A percentile compares a stretch with the other conserved stretches of the same genome.
Evolutionary conservation across 257 asterid species (phyloP).

Genomic region (Haberlea rhodopensis): DNA sequence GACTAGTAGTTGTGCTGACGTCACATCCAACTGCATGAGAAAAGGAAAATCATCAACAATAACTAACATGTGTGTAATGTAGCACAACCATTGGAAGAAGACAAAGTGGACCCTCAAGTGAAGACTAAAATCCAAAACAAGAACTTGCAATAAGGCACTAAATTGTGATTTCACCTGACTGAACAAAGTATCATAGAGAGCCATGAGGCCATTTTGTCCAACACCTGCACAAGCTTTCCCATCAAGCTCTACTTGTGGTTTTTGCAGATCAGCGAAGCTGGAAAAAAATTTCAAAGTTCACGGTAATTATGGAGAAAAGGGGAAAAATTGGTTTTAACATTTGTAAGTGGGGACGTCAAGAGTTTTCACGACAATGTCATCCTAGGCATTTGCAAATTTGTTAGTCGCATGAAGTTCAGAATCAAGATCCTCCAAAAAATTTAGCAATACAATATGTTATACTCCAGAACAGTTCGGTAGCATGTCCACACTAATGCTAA

Average conservation of each 20-base stretch:
- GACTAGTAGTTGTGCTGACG: conserved; percentile 79
- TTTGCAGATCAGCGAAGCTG: conserved; percentile 98
- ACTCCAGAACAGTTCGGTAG: neutral
- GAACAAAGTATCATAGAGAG: conserved; percentile 88
- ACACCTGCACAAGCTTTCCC: conserved; percentile 99
- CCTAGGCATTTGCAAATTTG: conserved; percentile 4
- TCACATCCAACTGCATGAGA: conserved; percentile 64
- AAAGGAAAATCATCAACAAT: conserved; percentile 4
- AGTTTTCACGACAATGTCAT: neutral
- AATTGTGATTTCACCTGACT: conserved; percentile 64
- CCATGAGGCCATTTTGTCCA: conserved; percentile 98
- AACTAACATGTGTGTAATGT: conserved; percentile 1
- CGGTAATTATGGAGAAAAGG: neutral
- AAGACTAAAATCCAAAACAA: neutral
- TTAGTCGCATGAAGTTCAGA: neutral
- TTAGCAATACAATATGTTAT: neutral
- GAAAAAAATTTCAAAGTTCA: conserved; percentile 13
- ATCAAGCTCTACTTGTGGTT: conserved; percentile 92
- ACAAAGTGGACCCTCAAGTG: conserved; percentile 1
- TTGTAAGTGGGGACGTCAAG: neutral
- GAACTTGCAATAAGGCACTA: neutral
- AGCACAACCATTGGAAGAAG: neutral
- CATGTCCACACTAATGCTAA: neutral
- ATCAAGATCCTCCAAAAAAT: neutral
- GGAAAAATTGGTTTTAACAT: neutral